Percentiles rank a stretch among this genome's conserved stretches.
These are phyloP conservation scores for Geosmithia putterillii DNA, from an alignment of 2,329 filamentous ascomycete species.

Conservation along the genomic window DNA sequence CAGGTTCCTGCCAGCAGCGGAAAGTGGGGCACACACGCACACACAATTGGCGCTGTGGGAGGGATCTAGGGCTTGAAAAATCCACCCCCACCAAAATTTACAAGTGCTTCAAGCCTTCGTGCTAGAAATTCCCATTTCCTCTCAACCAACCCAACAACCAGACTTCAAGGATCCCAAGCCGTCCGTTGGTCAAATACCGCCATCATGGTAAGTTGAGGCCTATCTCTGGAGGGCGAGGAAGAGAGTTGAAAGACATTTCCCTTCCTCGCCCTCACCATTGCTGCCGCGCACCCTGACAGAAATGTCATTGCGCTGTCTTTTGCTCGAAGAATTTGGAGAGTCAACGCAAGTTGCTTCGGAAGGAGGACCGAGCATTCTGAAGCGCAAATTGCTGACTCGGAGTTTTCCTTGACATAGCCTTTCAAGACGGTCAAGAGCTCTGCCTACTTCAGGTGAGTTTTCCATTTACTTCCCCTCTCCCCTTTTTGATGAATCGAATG, in stretches of 20 bases:
- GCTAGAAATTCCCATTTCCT: constrained; percentile 3
- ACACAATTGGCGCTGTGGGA: constrained; percentile 5
- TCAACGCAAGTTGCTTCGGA: constrained; percentile 99
- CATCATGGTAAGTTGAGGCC: constrained; percentile 58
- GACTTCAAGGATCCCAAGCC: constrained; percentile 22
- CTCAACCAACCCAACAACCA: constrained; percentile 17
- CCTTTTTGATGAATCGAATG: not conserved
- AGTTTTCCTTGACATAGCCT: constrained; percentile 47
- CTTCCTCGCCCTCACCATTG: not conserved
- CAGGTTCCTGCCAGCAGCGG: constrained; percentile 7
- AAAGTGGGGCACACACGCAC: constrained; percentile 4
- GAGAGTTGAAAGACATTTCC: constrained; percentile 7
- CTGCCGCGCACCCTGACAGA: constrained; percentile 22
- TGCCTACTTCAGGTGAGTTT: constrained; percentile 91
- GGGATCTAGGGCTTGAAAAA: constrained; percentile 24
- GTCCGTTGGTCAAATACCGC: constrained; percentile 37
- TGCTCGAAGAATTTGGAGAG: constrained; percentile 40
- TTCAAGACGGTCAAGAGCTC: constrained; percentile 97
- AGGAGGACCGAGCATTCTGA: constrained; percentile 55
- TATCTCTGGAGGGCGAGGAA: no score
- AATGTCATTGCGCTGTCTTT: constrained; percentile 27
- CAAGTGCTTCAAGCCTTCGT: constrained; percentile 5
- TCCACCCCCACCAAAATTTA: constrained; percentile 27
- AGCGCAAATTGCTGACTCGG: constrained; percentile 99
- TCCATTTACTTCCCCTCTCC: not conserved